Evolutionary conservation across 2,329 filamentous ascomycete species (phyloP), one percentile per base, ranked within the genome.

Genomic region (Fusarium torulosum): DNA sequence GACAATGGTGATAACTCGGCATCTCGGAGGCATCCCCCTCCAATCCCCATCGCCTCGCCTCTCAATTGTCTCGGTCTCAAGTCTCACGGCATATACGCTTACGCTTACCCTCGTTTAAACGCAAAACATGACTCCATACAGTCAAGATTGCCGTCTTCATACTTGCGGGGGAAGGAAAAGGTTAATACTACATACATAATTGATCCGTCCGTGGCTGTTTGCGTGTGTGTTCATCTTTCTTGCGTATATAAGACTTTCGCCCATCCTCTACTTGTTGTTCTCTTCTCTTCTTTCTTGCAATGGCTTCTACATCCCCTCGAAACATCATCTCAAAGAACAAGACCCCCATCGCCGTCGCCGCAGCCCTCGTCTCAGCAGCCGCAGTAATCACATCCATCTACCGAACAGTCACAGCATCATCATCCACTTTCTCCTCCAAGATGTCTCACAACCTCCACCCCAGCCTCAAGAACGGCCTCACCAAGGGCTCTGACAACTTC

Each of bases 381-480:
- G 66, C 60, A 46, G 35, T 74, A 2, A 38, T 72, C 41, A 67
- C 63, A n/a, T 61, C 70, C 25, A 47, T 72, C 42, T 68, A 69
- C 51, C 55, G 58, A 47, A 64, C 66, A 31, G 27, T 33, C 21
- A 57, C 55, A 19, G 31, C 56, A 10, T 47, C 47, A 47, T 38
- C 56, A 13, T 47, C 50, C 50, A 14, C 56, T 8, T 47, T 45
- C 47, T 38, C 56, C 14, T 47, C 50, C 50, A 57, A 63, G 17
- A 74, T 72, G 72, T 58, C 72, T 49, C 50, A 67, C 59, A 59
- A 65, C 41, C 81, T 91, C 19, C 89, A 91, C 78, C 89, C 89
- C 42, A 75, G 84, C 50, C 79, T 91, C 78, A 86, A 90, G 79
- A 86, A 86, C 69, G 88, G 88, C 75, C 72, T 91, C 75, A 80